Evolutionary conservation across 2,329 filamentous ascomycete species (phyloP), one percentile per base, ranked within the genome.

Genomic region (Fusarium napiforme): DNA sequence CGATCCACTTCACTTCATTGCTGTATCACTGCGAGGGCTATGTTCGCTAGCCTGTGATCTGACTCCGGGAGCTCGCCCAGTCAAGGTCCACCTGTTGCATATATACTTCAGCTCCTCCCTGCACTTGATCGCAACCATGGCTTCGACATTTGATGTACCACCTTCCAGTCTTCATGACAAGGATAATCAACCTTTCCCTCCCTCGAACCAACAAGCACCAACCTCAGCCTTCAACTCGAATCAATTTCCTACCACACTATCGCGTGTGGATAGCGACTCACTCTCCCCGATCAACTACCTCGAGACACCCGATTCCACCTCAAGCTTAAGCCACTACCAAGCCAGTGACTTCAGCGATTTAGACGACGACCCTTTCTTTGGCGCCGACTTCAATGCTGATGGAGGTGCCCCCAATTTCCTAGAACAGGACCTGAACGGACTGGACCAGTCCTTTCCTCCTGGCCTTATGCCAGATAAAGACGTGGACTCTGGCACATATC

Each of bases 321-420:
- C 85, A 7, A 84, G 82, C 30, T 77, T 84, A 47, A 86, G 85
- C 70, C 81, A 86, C 71, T 88, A 86, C 71, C 86, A 86, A 72
- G 78, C 85, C 7, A 88, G 86, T 79, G 85, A 88, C 71, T 84
- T 82, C 69, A 83, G 85, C 75, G 87, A 84, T 49, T 77, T 84
- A 32, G 83, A 81, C 55, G 83, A 85, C 64, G 87, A 90, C 71
- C 84, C 86, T 19, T 88, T 88, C 80, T 87, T 86, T 63, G 85
- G 85, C 61, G 81, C 84, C 67, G 82, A 87, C 78, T 88, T 88
- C 70, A 82, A 81, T 77, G 78, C 82, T 69, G 82, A 85, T 23
- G 81, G 78, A 45, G 83, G 81, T 55, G 82, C 81, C 4, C 85
- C 87, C 15, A 82, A 82, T 19, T 88, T 89, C 64, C 75, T 89